Percentiles rank a stretch among this genome's conserved stretches.
Evolutionary conservation across 352 stramenopile genomes (phyloP).

Genomic region (Phytopythium ostracodes): DNA sequence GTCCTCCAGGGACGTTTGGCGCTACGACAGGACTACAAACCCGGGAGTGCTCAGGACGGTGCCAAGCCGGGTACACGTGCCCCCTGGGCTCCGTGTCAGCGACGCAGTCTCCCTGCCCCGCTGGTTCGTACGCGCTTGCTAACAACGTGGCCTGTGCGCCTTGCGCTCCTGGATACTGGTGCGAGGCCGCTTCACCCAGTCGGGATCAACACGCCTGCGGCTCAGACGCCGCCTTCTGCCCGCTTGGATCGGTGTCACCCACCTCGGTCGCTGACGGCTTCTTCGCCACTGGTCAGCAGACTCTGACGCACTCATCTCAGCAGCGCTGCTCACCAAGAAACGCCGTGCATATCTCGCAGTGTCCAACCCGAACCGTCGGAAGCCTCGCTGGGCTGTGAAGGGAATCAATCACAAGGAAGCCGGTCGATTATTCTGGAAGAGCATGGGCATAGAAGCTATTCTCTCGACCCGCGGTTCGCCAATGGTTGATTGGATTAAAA

Average conservation of each 20-base stretch:
- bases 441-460: background rate
- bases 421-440: background rate
- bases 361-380: slow-evolving; percentile 45
- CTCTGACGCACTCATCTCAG: slow-evolving; percentile 37
- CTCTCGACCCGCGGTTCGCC: background rate
- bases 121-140: slow-evolving; percentile 43
- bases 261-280: slow-evolving; percentile 27
- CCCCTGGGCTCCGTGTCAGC: slow-evolving; percentile 31
- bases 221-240: slow-evolving; percentile 37
- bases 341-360: slow-evolving; percentile 48
- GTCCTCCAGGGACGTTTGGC: slow-evolving; percentile 51
- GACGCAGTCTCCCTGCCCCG: slow-evolving; percentile 42
- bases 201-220: slow-evolving; percentile 51
- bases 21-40: slow-evolving; percentile 36
- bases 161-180: slow-evolving; percentile 64
- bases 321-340: slow-evolving; percentile 33
- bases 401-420: too few species aligned
- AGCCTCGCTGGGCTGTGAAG: slow-evolving; percentile 23
- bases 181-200: slow-evolving; percentile 30
- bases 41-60: slow-evolving; percentile 41
- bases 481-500: too few species aligned
- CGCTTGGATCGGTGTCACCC: slow-evolving; percentile 38
- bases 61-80: slow-evolving; percentile 54
- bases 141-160: slow-evolving; percentile 48
- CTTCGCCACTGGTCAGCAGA: slow-evolving; percentile 34